These are phyloP conservation scores for Colletotrichum sp. DNA, from an alignment of 2,329 filamentous ascomycete species.

Conservation along the genomic window DNA sequence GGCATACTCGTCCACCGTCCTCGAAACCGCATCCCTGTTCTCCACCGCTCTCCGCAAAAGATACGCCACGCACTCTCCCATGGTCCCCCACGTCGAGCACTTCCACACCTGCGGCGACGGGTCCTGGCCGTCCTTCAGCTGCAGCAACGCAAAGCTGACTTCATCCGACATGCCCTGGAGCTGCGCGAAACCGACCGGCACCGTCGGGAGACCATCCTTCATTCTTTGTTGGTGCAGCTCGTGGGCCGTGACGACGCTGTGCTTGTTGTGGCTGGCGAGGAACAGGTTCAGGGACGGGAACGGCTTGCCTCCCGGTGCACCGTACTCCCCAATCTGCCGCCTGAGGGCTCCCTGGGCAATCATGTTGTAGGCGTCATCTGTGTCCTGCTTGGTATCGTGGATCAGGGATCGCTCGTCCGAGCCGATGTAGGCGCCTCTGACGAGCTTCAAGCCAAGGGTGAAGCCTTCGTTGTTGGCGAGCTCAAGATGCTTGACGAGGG, in stretches of 20 bases:
- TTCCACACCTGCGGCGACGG: constrained; percentile 26
- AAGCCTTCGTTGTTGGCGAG: constrained; percentile 64
- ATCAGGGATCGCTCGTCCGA: constrained; percentile 74
- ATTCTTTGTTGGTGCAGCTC: constrained; percentile 57
- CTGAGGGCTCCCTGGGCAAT: constrained; percentile 72
- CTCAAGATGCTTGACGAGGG: constrained; percentile 64
- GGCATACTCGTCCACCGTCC: constrained; percentile 32
- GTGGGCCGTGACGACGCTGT: constrained; percentile 60
- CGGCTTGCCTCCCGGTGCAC: constrained; percentile 43
- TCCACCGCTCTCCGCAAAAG: constrained; percentile 29
- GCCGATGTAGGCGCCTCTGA: constrained; percentile 75
- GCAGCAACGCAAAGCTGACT: constrained; percentile 70
- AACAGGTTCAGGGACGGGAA: constrained; percentile 65
- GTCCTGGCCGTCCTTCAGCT: background rate
- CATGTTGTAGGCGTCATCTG: constrained; percentile 74
- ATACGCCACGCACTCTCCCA: constrained; percentile 31
- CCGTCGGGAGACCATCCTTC: constrained; percentile 45
- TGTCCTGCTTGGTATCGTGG: constrained; percentile 73
- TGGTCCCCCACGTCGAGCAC: constrained; percentile 31
- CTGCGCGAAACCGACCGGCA: constrained; percentile 41
- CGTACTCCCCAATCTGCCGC: constrained; percentile 58
- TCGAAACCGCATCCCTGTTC: constrained; percentile 36
- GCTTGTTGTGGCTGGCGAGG: constrained; percentile 82
- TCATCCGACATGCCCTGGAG: constrained; percentile 84
- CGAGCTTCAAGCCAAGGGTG: constrained; percentile 75